phyloP scores from a whole-genome alignment of 2,329 filamentous ascomycete species.

The Penicillium expansum region DNA sequence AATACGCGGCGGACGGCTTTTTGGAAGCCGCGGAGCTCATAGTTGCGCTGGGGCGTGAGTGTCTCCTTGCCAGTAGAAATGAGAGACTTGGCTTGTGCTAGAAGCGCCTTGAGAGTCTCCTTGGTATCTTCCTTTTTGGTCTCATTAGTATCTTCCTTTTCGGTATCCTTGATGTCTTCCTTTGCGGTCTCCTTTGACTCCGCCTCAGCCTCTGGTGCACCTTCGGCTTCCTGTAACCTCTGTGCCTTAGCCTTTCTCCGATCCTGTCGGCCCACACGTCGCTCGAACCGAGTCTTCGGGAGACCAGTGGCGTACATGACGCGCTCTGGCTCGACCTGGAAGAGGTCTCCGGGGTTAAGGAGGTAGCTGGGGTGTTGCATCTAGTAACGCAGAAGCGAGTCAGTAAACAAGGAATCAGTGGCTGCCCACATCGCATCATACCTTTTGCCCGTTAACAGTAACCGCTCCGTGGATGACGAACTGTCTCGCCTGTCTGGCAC shows the following conservation, averaged over 20 bases:
- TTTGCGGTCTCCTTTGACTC: constrained; percentile 27
- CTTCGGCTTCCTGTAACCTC: constrained; percentile 29
- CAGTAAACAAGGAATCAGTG: background rate
- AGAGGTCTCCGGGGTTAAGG: constrained; percentile 96
- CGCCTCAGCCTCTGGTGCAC: constrained; percentile 23
- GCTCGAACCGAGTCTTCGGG: constrained; percentile 55
- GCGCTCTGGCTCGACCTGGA: constrained; percentile 85
- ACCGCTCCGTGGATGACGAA: constrained; percentile 92
- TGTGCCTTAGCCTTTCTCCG: constrained; percentile 28
- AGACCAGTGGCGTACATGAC: constrained; percentile 85
- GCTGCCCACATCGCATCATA: constrained; percentile 37
- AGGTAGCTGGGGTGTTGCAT: constrained; percentile 91
- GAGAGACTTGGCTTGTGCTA: constrained; percentile 59
- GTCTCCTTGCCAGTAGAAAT: constrained; percentile 52
- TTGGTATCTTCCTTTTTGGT: constrained; percentile 50
- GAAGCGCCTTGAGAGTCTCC: constrained; percentile 54
- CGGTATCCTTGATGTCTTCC: constrained; percentile 44
- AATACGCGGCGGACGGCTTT: constrained; percentile 63
- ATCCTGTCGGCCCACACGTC: constrained; percentile 35
- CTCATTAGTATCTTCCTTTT: constrained; percentile 49
- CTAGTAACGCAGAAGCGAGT: constrained; percentile 46
- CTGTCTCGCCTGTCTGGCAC: constrained; percentile 85
- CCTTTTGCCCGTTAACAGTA: constrained; percentile 94
- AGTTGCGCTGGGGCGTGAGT: constrained; percentile 70
- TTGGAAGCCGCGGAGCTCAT: constrained; percentile 70